Percentiles rank a stretch among this genome's conserved stretches.
phyloP scores from a whole-genome alignment of 116 monocot species.

The Cymodocea nodosa region DNA sequence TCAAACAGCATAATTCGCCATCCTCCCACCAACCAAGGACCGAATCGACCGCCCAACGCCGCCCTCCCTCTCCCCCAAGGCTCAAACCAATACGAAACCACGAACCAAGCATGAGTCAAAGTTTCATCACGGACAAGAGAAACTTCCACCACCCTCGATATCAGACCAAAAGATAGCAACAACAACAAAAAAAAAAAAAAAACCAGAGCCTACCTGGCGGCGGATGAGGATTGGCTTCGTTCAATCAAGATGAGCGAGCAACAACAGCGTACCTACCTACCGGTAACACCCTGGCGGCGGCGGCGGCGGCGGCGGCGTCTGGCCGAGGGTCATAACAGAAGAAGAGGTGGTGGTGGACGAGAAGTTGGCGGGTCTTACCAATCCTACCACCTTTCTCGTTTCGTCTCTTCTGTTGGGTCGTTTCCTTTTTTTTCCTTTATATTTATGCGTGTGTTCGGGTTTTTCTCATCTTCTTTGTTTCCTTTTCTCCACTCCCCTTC shows the following conservation, averaged over 20 bases:
- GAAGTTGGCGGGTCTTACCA: conserved; percentile 1
- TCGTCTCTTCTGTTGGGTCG: not conserved
- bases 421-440: not conserved
- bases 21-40: no score
- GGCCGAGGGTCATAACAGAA: not conserved
- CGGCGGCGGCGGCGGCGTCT: not conserved
- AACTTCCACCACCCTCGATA: no score
- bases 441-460: not conserved
- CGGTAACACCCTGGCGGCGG: not conserved
- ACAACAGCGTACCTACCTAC: not conserved
- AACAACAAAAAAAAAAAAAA: no score
- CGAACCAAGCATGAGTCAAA: no score
- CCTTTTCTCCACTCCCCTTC: not conserved
- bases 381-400: conserved; percentile 7
- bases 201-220: no score
- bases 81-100: no score
- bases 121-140: no score
- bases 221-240: no score
- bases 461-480: not conserved
- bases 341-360: not conserved
- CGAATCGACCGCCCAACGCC: no score
- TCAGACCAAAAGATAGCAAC: no score
- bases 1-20: no score
- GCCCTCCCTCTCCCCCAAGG: no score
- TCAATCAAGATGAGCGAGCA: not conserved